These are phyloP conservation scores for Zelopaecilomyces penicillatus DNA, from an alignment of 2,329 filamentous ascomycete species.

Conservation along the genomic window DNA sequence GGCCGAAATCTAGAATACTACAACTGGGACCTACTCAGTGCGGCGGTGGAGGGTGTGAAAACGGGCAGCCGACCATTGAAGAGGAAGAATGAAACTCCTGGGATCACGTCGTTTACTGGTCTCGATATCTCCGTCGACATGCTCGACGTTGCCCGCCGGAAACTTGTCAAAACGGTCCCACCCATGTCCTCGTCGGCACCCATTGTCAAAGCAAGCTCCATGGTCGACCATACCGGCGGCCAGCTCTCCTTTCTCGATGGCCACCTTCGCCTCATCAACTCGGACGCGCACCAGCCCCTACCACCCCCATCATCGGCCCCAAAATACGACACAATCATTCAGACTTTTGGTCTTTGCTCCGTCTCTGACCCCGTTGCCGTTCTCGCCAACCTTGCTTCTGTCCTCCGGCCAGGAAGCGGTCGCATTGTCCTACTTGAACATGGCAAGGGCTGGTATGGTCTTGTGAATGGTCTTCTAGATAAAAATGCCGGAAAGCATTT, in stretches of 20 bases:
- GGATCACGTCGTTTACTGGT: constrained; percentile 50
- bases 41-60: constrained; percentile 10
- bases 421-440: constrained; percentile 56
- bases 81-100: constrained; percentile 8
- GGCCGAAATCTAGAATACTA: constrained; percentile 54
- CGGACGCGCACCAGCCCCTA: constrained; percentile 38
- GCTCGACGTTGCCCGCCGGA: constrained; percentile 47
- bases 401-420: constrained; percentile 45
- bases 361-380: constrained; percentile 48
- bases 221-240: constrained; percentile 26
- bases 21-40: constrained; percentile 40
- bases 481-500: constrained; percentile 47
- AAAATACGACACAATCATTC: constrained; percentile 54
- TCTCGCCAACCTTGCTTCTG: constrained; percentile 43
- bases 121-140: constrained; percentile 54
- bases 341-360: constrained; percentile 58
- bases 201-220: constrained; percentile 23
- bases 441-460: constrained; percentile 46
- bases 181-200: constrained; percentile 24
- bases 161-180: constrained; percentile 39
- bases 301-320: constrained; percentile 30
- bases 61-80: constrained; percentile 9
- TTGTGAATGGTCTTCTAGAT: constrained; percentile 50
- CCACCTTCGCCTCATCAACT: constrained; percentile 39
- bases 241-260: constrained; percentile 31